Conservation (phyloP, 2,329 filamentous ascomycete species). For the Aspergillus brunneoviolaceus region DNA sequence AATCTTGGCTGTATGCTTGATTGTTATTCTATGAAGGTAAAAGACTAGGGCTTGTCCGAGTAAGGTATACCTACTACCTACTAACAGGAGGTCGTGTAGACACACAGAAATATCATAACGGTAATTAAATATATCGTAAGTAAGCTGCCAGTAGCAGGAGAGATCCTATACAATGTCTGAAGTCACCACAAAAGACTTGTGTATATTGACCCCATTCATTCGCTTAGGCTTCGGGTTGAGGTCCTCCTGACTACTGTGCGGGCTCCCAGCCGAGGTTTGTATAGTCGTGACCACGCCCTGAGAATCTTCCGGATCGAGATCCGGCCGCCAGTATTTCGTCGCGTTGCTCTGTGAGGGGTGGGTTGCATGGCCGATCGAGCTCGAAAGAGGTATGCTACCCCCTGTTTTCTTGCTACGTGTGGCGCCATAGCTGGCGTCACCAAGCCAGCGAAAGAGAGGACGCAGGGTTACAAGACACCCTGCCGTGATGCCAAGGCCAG, state of each 20-base stretch:
- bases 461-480: conserved; percentile 51
- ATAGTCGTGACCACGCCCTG: conserved; percentile 30
- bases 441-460: conserved; percentile 47
- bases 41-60: no score
- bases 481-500: conserved; percentile 45
- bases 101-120: neutral
- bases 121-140: neutral
- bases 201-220: conserved; percentile 33
- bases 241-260: conserved; percentile 35
- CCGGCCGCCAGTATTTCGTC: conserved; percentile 34
- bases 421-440: conserved; percentile 27
- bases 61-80: no score
- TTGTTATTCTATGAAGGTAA: no score
- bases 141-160: neutral
- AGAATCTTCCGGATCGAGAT: conserved; percentile 27
- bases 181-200: conserved; percentile 36
- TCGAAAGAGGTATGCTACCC: conserved; percentile 33
- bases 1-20: no score
- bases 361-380: conserved; percentile 23
- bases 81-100: neutral
- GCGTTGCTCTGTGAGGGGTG: conserved; percentile 20
- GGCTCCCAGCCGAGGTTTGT: conserved; percentile 27
- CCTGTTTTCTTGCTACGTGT: conserved; percentile 27
- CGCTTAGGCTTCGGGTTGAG: conserved; percentile 29
- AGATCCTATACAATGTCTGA: conserved; percentile 21